These are phyloP conservation scores for Xylaria sp. DNA, from an alignment of 2,329 filamentous ascomycete genomes.

Conservation along the genomic window DNA sequence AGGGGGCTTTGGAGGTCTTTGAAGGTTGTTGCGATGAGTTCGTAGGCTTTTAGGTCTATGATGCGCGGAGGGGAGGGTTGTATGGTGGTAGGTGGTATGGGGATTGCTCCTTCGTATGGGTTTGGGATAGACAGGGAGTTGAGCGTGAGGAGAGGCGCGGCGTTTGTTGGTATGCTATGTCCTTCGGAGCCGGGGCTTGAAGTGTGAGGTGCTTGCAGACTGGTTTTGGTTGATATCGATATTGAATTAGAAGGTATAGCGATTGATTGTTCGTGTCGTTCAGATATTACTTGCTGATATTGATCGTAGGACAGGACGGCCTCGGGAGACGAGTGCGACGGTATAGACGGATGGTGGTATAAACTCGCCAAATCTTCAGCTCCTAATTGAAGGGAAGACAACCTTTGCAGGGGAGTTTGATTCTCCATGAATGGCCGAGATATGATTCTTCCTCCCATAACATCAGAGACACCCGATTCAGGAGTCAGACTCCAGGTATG, in stretches of 20 bases:
- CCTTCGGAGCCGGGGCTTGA: too few relatives aligned
- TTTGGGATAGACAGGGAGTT: neutral
- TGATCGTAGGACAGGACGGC: neutral
- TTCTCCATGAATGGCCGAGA: neutral
- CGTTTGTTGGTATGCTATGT: too few relatives aligned
- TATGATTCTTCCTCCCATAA: neutral
- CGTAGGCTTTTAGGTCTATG: slow-evolving; percentile 21
- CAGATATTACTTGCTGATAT: neutral
- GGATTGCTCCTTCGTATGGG: neutral
- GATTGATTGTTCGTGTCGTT: neutral
- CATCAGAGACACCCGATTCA: neutral
- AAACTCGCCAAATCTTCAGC: neutral
- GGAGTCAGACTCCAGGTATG: neutral
- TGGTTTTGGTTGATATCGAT: too few relatives aligned
- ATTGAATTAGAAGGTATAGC: too few relatives aligned
- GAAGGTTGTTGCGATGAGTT: slow-evolving; percentile 19
- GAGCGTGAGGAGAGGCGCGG: too few relatives aligned
- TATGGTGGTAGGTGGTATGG: neutral
- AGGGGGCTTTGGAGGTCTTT: slow-evolving; percentile 5
- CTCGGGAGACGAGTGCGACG: neutral
- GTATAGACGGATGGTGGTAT: neutral
- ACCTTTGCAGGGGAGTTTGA: neutral
- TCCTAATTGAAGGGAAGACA: neutral
- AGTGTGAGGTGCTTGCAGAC: too few relatives aligned
- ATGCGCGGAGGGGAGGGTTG: neutral